Base-by-base conservation (phyloP, 2,329 filamentous ascomycete species). In the Alternaria solani region DNA sequence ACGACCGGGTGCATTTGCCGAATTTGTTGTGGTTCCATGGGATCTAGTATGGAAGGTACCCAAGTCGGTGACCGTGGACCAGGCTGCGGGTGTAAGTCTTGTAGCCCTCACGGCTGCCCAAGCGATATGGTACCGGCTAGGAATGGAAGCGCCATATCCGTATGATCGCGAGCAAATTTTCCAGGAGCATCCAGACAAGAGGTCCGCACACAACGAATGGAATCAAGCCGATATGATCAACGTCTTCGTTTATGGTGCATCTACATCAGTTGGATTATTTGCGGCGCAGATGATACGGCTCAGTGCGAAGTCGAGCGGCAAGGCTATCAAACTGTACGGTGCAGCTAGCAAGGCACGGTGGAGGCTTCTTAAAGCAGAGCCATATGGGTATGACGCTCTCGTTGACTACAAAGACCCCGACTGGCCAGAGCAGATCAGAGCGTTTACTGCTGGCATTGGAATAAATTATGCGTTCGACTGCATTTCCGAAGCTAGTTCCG, bases 71-170 rank as follows among this genome's bases (percentile, higher is more conserved):
- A 59, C 68, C 0, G 59, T 76, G 2, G 78, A 82, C 44, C 68
- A 75, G n/a, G 81, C 81, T 1, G 76, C 80, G 0, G 66, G 75
- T 0, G 69, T 83, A 2, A 82, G 77, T 51, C 66, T 82, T 51
- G 81, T 80, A 14, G 80, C 71, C 5, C 58, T 84, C 16, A 83
- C 81, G 0, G 81, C 80, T 3, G 81, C 81, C 0, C 81, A 83
- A 55, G 77, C 70, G 0, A 39, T 83, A 3, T 83, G 77, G 49
- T 67, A 65, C 20, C 74, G 82, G 0, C 66, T 83, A 5, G 76
- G 73, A 0, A 55, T 83, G 2, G 62, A 66, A 0, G 62, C 71
- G 1, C 80, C 81, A 0, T 82, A 82, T 51, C 43, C 51, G 3
- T 73, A 66, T 51, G 61, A 66, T 39, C 48, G 60, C 28, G 47